Base-by-base conservation (phyloP, 306 rosid genomes). In the Glycyrrhiza uralensis region DNA sequence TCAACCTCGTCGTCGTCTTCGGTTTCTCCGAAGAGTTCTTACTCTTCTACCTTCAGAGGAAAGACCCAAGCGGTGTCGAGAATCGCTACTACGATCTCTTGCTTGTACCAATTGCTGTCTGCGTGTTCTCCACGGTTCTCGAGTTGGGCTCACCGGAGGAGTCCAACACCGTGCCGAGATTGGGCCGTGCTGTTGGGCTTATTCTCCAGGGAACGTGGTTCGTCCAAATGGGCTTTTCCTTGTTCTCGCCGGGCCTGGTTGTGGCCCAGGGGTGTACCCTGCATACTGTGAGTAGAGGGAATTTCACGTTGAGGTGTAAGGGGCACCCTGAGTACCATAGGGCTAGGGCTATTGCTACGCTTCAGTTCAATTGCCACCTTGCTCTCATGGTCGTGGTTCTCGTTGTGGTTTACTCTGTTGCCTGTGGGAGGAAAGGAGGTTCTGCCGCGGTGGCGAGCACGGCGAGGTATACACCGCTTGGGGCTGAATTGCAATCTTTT, bases 361-460 rank as follows among this genome's bases (percentile, higher is more conserved):
- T 93, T 76, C 98, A 89, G 80, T 93, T 93, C 70, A 93, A 93
- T 75, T 93, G 96, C 70, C 97, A 89, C 70, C 97, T 93, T 55
- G 97, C 98, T 38, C 77, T 93, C 41, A 7, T 83, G 5, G 92
- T 89, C 57, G 58, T 69, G 17, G 17, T 86, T 24, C 26, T 79
- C 2, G 83, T 80, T 68, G 87, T 65, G 1, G 14, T 79, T 0
- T 87, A 84, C 81, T 85, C 98, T 0, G 2, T 77, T 11, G 0
- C 78, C 35, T 67, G 39, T n/a, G 32, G 57, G 52, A 79, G 45
- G 49, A 49, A 29, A n/a, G 92, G 88, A 24, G 56, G 71, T n/a
- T 30, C 63, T 30, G 0, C n/a, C 29, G 41, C 69, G 42, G 41
- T 2, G 0, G 2, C 32, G 0, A 47, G 7, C 54, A 2, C 50